Evolutionary conservation across 2,329 filamentous ascomycete species (phyloP), one percentile per base, ranked within the genome.

Genomic region (Apiospora rasikravindrae): DNA sequence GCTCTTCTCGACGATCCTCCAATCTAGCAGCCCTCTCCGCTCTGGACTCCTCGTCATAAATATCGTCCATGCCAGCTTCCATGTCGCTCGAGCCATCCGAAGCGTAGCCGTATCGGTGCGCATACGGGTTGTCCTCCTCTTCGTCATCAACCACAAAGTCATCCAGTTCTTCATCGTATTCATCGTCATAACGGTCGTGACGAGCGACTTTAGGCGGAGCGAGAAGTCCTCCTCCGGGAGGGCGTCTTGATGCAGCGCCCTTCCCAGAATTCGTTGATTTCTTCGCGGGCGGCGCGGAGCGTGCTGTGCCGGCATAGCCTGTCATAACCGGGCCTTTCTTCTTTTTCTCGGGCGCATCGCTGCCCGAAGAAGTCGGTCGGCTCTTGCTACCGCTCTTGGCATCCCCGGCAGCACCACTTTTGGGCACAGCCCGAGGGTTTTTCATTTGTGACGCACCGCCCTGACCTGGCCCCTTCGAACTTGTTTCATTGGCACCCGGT

Each of bases 11-110:
- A 81, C 89, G 92, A 73, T 95, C 93, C 79, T 95, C 93, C 67
- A 87, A 86, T 64, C 88, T 88, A 33, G 92, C 93, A 71, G 87
- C 85, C 42, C 84, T 82, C 73, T 91, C 88, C 2, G 93, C 92
- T 69, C 84, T 79, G 67, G 86, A 84, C 80, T 96, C 93, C 80
- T 96, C 93, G 47, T 87, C 84, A 73, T 94, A 92, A 70, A 95
- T 89, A 76, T 95, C 93, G 73, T 91, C 91, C 49, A 92, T 80
- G 45, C 92, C 92, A 2, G 92, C 93, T 80, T 95, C 93, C 92
- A 95, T 95, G 77, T 94, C 93, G 7, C 92, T 94, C 6, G 91
- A 93, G 7, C 80, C 89, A 71, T 92, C 92, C 0, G 90, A 91
- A 2, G 85, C 87, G 74, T 93, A 92, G 67, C 85, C 86, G 73